A percentile compares a stretch with the other conserved stretches of the same genome.
Conservation (phyloP, 352 stramenopile genomes). For the Phytophthora foliorum region DNA sequence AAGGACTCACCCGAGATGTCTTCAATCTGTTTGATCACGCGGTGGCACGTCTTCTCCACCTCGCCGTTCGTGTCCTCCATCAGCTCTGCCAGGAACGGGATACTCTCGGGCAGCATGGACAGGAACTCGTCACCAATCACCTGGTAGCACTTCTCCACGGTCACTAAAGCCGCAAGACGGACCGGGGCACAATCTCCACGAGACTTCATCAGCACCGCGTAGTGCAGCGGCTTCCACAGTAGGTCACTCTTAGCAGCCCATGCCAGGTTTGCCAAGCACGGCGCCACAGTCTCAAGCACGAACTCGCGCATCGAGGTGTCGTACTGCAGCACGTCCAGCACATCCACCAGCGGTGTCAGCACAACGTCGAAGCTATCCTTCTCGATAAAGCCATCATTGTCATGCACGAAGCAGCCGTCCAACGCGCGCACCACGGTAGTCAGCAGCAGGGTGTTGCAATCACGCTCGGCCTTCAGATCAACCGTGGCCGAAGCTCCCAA, state of each 20-base stretch:
- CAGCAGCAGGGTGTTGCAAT: conserved; percentile 57
- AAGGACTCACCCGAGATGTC: conserved; percentile 91
- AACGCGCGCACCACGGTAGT: conserved; percentile 72
- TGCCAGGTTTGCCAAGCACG: conserved; percentile 81
- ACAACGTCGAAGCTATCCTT: conserved; percentile 88
- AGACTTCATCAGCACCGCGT: conserved; percentile 91
- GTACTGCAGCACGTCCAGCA: conserved; percentile 75
- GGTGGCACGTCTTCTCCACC: conserved; percentile 86
- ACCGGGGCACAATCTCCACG: conserved; percentile 68
- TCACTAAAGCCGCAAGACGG: conserved; percentile 81
- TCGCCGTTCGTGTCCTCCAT: conserved; percentile 90
- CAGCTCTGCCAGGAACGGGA: conserved; percentile 89
- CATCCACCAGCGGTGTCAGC: conserved; percentile 77
- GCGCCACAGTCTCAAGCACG: conserved; percentile 71
- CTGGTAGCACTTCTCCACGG: conserved; percentile 88
- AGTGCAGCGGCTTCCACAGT: conserved; percentile 92
- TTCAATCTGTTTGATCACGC: conserved; percentile 92
- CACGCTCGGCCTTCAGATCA: conserved; percentile 39
- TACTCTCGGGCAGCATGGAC: conserved; percentile 90
- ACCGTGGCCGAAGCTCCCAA: conserved; percentile 33
- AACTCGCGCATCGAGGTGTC: conserved; percentile 58
- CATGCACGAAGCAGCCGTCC: conserved; percentile 87
- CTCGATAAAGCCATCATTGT: conserved; percentile 89
- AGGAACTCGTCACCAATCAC: conserved; percentile 91
- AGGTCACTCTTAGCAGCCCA: conserved; percentile 90